These are phyloP conservation scores for Fusarium tuaranense DNA, from an alignment of 2,329 filamentous ascomycete genomes.

Conservation along the genomic window DNA sequence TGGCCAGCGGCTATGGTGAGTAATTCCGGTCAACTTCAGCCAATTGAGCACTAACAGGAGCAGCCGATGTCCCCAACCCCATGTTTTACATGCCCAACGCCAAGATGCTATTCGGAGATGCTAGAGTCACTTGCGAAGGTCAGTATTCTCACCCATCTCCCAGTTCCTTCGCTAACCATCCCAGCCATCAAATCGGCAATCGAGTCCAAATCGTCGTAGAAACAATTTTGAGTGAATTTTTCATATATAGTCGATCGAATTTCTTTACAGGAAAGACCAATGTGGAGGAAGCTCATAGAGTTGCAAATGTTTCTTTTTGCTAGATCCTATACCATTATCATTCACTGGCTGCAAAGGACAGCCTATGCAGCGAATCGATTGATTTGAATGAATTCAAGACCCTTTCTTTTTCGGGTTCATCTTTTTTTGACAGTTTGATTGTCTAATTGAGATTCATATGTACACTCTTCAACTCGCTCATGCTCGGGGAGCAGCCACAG, in stretches of 20 bases:
- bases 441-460: conserved; percentile 45
- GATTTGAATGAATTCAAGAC: conserved; percentile 26
- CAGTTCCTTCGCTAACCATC: too few relatives aligned
- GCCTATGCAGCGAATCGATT: conserved; percentile 11
- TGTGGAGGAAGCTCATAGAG: conserved; percentile 36
- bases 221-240: conserved; percentile 7
- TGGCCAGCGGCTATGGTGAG: conserved; percentile 88
- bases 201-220: conserved; percentile 48
- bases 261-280: conserved; percentile 19
- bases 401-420: conserved; percentile 19
- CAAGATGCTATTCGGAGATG: conserved; percentile 93
- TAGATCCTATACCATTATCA: conserved; percentile 35
- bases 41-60: conserved; percentile 23
- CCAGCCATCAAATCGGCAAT: conserved; percentile 57
- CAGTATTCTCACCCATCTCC: conserved; percentile 48
- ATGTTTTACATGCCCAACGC: conserved; percentile 94
- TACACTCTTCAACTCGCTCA: conserved; percentile 45
- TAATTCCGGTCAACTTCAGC: background rate
- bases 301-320: conserved; percentile 26
- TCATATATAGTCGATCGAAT: conserved; percentile 24
- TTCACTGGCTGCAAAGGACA: conserved; percentile 13
- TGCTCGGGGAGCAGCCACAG: conserved; percentile 52
- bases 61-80: conserved; percentile 89
- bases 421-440: conserved; percentile 19
- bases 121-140: conserved; percentile 86